Evolutionary conservation across 2,329 filamentous ascomycete genomes (phyloP), one percentile per base, ranked within the genome.

Genomic region (Seiridium unicorne): DNA sequence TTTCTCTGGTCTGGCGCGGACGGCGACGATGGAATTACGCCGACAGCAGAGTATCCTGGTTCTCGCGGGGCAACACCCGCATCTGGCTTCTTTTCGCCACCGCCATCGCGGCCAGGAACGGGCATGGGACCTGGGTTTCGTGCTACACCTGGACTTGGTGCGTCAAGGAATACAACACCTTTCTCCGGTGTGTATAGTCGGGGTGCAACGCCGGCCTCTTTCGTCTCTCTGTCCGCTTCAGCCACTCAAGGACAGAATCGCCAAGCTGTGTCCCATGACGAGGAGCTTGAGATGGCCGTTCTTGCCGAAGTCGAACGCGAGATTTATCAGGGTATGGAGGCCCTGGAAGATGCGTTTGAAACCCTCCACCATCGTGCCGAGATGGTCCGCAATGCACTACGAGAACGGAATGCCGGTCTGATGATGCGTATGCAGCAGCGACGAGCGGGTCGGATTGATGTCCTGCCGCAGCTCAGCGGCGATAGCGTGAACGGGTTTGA

Each of bases 1-100:
- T 98, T 98, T 76, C 82, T 97, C 26, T 96, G 94, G 87, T 96
- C 92, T 49, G 94, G 94, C 31, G 92, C 92, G 5, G 93, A 97
- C 57, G 72, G 67, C n/a, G 83, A 84, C 34, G 80, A 81, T 47
- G 69, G 68, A 36, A 65, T 69, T 6, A 68, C 67, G 44, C 74
- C 73, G 59, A 82, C 70, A 38, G 70, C 73, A 56, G 81, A 82
- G n/a, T 70, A 70, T 38, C 73, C 76, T 7, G 48, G 65, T 57
- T 86, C 80, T 57, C 78, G 81, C 69, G 84, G 76, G 64, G 81
- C 75, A 61, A 88, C 84, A 2, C 86, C 86, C 0, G 77, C 78
- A 4, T 80, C 75, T 65, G 80, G 78, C 55, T 77, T 79, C 64
- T 77, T 80, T 65, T 74, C 76, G 3, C 56, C 72, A 36, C 69